Evolutionary conservation across 192 early-diverging fungal species (phyloP).

Genomic region (Backusella morwellensis): DNA sequence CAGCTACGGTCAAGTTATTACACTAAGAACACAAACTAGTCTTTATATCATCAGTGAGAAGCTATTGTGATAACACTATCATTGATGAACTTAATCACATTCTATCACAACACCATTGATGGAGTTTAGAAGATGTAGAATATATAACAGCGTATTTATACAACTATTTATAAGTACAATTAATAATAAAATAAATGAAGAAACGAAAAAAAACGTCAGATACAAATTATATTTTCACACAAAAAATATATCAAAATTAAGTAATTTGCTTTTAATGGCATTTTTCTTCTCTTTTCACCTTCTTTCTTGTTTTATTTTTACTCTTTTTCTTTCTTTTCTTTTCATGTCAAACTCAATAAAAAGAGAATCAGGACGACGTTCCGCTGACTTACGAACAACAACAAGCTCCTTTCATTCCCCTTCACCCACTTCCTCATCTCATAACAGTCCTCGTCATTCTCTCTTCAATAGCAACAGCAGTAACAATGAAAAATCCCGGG

Average conservation of each 20-base stretch:
- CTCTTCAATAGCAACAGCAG: neutral
- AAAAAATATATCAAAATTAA: neutral
- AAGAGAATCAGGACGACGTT: neutral
- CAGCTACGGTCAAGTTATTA: neutral
- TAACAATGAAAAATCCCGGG: conserved; percentile 20
- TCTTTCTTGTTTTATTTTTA: neutral
- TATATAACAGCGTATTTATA: neutral
- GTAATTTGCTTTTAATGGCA: neutral
- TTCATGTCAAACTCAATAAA: neutral
- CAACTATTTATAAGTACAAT: neutral
- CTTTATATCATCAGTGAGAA: neutral
- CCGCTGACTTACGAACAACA: neutral
- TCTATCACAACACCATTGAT: neutral
- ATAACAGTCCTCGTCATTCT: neutral
- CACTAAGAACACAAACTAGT: neutral
- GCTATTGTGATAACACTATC: neutral
- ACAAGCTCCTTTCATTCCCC: neutral
- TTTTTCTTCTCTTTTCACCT: neutral
- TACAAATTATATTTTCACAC: neutral
- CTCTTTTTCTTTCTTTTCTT: neutral
- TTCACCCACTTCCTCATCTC: neutral
- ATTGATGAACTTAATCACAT: neutral
- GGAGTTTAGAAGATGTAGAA: neutral
- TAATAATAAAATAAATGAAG: neutral
- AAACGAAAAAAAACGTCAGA: neutral